Percentiles rank a stretch among this genome's conserved stretches.
phyloP scores from a whole-genome alignment of 768 basidiomycete species.

The Trametopsis cervina region DNA sequence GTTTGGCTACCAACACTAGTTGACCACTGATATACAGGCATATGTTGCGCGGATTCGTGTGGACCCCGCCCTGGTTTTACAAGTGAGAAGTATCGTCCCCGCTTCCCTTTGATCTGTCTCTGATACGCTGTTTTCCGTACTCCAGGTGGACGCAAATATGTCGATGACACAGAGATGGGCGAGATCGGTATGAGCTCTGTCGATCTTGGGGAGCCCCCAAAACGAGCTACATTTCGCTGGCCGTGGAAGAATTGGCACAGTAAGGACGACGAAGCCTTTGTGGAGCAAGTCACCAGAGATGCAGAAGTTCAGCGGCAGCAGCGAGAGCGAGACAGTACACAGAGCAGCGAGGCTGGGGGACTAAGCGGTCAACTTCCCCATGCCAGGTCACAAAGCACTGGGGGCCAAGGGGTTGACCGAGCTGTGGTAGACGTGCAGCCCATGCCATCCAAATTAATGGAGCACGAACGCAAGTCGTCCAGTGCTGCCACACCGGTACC shows the following conservation, averaged over 20 bases:
- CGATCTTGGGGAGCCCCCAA: too few relatives aligned
- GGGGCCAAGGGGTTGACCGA: neutral
- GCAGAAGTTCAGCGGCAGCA: neutral
- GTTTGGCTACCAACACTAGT: too few relatives aligned
- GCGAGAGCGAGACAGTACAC: too few relatives aligned
- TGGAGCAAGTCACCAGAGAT: neutral
- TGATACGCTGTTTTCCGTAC: too few relatives aligned
- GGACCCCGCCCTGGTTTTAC: neutral
- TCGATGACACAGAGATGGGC: neutral
- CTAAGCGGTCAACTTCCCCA: neutral
- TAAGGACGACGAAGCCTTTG: constrained; percentile 4
- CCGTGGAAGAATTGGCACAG: neutral
- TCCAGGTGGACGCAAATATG: neutral
- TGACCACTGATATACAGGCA: too few relatives aligned
- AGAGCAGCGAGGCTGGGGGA: neutral
- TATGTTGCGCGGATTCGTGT: constrained; percentile 4
- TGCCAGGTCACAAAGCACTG: neutral
- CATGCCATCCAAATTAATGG: neutral
- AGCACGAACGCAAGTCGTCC: neutral
- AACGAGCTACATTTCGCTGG: neutral
- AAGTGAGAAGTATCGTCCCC: too few relatives aligned
- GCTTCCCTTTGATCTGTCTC: neutral
- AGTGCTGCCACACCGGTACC: too few relatives aligned
- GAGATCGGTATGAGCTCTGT: neutral
- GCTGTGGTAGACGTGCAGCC: constrained; percentile 2